Percentiles rank a stretch among this genome's conserved stretches.
These are phyloP conservation scores for Rostrohypoxylon terebratum DNA, from an alignment of 495 filamentous ascomycete species.

Conservation along the genomic window DNA sequence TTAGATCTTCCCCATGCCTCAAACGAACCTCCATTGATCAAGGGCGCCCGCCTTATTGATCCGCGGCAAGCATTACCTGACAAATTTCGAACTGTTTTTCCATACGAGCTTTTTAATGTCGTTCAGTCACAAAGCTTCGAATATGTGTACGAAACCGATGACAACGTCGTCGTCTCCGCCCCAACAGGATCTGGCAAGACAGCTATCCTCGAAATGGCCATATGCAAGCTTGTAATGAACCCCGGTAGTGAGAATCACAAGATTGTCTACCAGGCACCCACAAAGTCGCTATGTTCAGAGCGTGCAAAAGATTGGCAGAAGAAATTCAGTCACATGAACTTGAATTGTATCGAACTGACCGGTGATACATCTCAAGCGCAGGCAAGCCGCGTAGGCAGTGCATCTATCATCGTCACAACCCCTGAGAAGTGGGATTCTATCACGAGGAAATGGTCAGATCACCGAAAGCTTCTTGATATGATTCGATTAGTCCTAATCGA, in stretches of 20 bases:
- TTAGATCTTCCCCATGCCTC: conserved; percentile 44
- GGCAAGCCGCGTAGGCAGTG: conserved; percentile 78
- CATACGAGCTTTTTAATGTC: conserved; percentile 87
- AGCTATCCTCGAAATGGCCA: conserved; percentile 88
- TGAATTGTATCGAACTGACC: conserved; percentile 87
- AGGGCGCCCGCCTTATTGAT: conserved; percentile 81
- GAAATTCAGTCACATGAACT: conserved; percentile 80
- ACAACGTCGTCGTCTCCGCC: conserved; percentile 90
- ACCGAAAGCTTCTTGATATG: conserved; percentile 82
- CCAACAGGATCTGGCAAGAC: conserved; percentile 97
- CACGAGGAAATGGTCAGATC: conserved; percentile 95
- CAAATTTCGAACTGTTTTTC: conserved; percentile 79
- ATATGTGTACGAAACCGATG: conserved; percentile 74
- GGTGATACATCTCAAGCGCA: conserved; percentile 87
- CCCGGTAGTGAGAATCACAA: conserved; percentile 80
- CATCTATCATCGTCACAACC: conserved; percentile 93
- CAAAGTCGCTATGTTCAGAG: conserved; percentile 92
- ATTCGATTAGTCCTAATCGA: conserved; percentile 95
- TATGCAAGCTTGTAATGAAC: conserved; percentile 78
- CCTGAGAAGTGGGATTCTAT: conserved; percentile 99
- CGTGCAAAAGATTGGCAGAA: conserved; percentile 82
- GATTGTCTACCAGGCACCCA: conserved; percentile 95
- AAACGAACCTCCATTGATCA: conserved; percentile 54
- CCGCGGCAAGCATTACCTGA: conserved; percentile 77
- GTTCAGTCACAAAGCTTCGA: conserved; percentile 91